Base-by-base conservation (phyloP, 78 protist genomes). In the Dictyostelium intermedium region DNA sequence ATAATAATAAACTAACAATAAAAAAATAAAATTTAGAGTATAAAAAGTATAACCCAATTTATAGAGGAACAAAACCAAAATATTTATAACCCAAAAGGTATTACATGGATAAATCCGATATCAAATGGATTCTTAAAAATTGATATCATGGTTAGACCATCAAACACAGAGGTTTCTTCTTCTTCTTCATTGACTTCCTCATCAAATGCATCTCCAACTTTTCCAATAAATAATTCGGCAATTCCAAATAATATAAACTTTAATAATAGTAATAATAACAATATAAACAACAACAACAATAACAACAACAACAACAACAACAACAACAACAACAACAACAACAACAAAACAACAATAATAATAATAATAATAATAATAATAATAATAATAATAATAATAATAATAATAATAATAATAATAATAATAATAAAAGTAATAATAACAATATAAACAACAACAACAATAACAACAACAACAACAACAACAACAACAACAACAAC, bases 121-220 rank as follows among this genome's bases (percentile, higher is more conserved):
- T 41, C 39, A 13, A 89, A 89, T 89, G 93, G 93, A 27, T 80
- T 79, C 23, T 80, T 89, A 80, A 89, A 89, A 53, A 43, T 89
- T 53, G 72, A 82, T n/a, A 63, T 56, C 18, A 53, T 50, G 25
- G 60, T 53, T 30, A 35, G 32, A 23, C 47, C 41, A 8, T 45
- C 63, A 81, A 23, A 27, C 56, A 16, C 73, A 0, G 61, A 32
- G 4, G 61, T 83, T 61, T 18, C 80, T 76, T 23, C 79, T 37
- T 56, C 92, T 23, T 87, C 83, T 9, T 73, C 83, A 18, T 45
- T 60, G 5, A 11, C 91, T 9, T 56, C 92, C 3, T 73, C 81
- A 25, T 43, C 78, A 39, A 34, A 43, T 7, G 16, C 83, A 1
- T 37, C 84, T 0, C 25, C 80, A 45, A 16, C 61, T 50, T 50